Evolutionary conservation across 2,329 filamentous ascomycete species (phyloP), one percentile per base, ranked within the genome.

Genomic region (Plectosphaerella cucumerina): DNA sequence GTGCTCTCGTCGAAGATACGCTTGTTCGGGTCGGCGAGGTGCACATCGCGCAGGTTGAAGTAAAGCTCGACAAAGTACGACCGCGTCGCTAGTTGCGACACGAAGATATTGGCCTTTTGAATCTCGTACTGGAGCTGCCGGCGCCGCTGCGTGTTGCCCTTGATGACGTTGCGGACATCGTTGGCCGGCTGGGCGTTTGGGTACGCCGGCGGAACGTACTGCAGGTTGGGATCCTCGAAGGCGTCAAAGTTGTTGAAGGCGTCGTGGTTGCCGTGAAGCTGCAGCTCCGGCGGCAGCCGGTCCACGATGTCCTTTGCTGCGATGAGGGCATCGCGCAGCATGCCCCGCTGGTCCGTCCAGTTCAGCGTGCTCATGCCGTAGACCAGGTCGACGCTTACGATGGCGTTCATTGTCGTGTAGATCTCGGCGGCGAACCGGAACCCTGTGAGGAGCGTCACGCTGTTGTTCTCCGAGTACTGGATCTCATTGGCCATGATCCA

Each of bases 21-120:
- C 8, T 61, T 63, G 50, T 71, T 63, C 52, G 74, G 69, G 52
- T 77, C 70, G 17, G 71, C 65, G 41, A 80, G 70, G 59, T 86
- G 81, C 1, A 84, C 81, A 49, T 91, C 87, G 35, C 85, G 82
- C 2, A 94, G 75, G 59, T 84, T 85, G 66, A 90, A 90, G 69
- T 93, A 96, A 56, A 91, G 86, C 65, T 96, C 90, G 1, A 95
- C 89, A 51, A 93, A 84, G 64, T 90, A 92, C 0, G 89, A 93
- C 21, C 91, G 80, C 0, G 90, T 95, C 3, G 86, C 85, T 10
- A 96, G 74, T 60, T 91, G 87, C 6, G 87, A 93, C 2, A 86
- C 84, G 62, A 93, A 90, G 37, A 96, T 89, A 65, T 96, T 96
- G 6, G 90, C 89, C 65, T 95, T 96, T 65, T 96, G 90, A 26